Percentiles rank a stretch among this genome's conserved stretches.
phyloP scores from a whole-genome alignment of 2,329 filamentous ascomycete species.

The Mycogone perniciosa region DNA sequence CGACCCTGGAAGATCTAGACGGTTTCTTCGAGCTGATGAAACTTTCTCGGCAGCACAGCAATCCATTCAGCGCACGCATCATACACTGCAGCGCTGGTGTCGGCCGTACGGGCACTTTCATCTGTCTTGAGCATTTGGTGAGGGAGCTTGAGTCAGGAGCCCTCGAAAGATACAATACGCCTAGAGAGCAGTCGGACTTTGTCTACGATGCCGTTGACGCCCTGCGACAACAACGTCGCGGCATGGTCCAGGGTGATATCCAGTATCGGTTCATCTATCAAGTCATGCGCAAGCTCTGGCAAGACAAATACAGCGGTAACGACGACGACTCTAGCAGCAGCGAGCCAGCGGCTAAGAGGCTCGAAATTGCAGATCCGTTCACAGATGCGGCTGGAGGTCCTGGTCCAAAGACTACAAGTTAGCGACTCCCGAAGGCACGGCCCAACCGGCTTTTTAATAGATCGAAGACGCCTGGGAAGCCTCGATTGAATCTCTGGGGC shows the following conservation, averaged over 20 bases:
- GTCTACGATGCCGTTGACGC: slow-evolving; percentile 73
- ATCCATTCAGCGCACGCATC: slow-evolving; percentile 60
- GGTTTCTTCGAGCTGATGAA: slow-evolving; percentile 65
- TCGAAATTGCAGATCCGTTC: slow-evolving; percentile 45
- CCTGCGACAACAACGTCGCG: slow-evolving; percentile 79
- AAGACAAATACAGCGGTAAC: slow-evolving; percentile 51
- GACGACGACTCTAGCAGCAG: slow-evolving; percentile 28
- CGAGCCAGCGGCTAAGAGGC: slow-evolving; percentile 47
- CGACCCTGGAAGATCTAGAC: slow-evolving; percentile 58
- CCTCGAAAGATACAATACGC: slow-evolving; percentile 43
- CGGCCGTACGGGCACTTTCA: slow-evolving; percentile 90
- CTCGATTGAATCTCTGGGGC: too few species aligned
- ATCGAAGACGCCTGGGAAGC: too few species aligned
- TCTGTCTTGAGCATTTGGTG: slow-evolving; percentile 87
- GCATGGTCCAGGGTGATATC: slow-evolving; percentile 87
- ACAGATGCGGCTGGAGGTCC: neutral
- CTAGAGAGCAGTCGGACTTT: slow-evolving; percentile 47
- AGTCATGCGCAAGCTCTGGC: slow-evolving; percentile 69
- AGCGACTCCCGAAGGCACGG: slow-evolving; percentile 4
- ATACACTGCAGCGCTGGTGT: slow-evolving; percentile 89
- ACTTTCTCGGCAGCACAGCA: slow-evolving; percentile 54
- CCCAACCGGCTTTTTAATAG: too few species aligned
- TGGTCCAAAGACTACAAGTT: slow-evolving; percentile 1
- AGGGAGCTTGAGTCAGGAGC: slow-evolving; percentile 72
- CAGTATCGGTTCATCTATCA: slow-evolving; percentile 89